phyloP scores from a whole-genome alignment of 2,329 filamentous ascomycete species.

The Dactylonectria macrodidyma region DNA sequence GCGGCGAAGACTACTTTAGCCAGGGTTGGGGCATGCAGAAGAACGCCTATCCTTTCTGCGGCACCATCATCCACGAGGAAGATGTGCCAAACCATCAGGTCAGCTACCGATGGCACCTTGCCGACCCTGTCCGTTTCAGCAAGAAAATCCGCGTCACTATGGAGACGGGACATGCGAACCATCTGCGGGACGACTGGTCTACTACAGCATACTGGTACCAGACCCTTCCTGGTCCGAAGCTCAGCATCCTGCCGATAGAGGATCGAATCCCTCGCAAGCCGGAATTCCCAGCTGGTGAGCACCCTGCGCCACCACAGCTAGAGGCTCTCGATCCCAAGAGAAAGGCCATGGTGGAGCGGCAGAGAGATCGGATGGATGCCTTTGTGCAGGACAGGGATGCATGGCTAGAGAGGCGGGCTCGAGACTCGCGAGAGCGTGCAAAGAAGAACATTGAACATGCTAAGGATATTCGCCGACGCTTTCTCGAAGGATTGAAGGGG shows the following conservation, averaged over 20 bases:
- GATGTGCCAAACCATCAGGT: slow-evolving; percentile 52
- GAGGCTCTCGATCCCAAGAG: slow-evolving; percentile 14
- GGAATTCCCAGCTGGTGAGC: slow-evolving; percentile 33
- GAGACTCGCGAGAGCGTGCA: slow-evolving; percentile 33
- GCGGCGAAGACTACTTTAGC: slow-evolving; percentile 52
- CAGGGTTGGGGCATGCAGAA: slow-evolving; percentile 56
- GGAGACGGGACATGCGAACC: slow-evolving; percentile 51
- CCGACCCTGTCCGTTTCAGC: slow-evolving; percentile 52
- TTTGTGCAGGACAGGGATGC: slow-evolving; percentile 44
- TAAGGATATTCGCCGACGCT: slow-evolving; percentile 23
- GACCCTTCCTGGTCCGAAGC: slow-evolving; percentile 49
- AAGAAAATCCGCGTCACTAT: slow-evolving; percentile 48
- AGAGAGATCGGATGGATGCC: slow-evolving; percentile 36
- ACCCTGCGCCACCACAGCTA: slow-evolving; percentile 24
- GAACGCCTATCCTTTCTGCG: slow-evolving; percentile 52
- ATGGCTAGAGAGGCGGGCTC: slow-evolving; percentile 45
- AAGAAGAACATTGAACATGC: slow-evolving; percentile 31
- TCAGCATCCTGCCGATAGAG: slow-evolving; percentile 47
- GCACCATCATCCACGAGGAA: slow-evolving; percentile 53
- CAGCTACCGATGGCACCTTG: slow-evolving; percentile 52
- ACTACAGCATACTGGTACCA: slow-evolving; percentile 54
- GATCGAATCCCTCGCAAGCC: slow-evolving; percentile 41
- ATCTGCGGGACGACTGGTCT: slow-evolving; percentile 51
- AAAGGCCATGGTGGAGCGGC: slow-evolving; percentile 34
- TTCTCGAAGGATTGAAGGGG: slow-evolving; percentile 12